Base-by-base conservation (phyloP, 2,329 filamentous ascomycete genomes). In the Cercospora zeina region DNA sequence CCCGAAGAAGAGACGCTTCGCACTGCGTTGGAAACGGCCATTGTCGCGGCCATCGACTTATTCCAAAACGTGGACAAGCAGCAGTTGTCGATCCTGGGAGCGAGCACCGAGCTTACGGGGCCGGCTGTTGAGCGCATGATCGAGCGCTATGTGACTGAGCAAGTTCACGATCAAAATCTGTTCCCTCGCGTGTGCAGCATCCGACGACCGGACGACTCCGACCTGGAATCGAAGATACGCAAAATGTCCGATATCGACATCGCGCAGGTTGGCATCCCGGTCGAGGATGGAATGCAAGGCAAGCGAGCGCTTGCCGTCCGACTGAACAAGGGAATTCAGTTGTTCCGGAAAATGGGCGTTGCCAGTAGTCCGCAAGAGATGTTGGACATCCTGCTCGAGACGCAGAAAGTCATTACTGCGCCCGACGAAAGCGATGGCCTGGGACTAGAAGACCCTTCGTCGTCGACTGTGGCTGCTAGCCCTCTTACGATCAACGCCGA, bases 61-160 rank as follows among this genome's bases (percentile, higher is more conserved):
- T 99, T 99, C 68, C 93, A 97, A 71, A 87, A 88, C 63, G 93
- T 99, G 5, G 95, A 99, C 74, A 96, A 96, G 75, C 91, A 96
- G 71, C 95, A 97, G 71, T 80, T 99, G 30, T 97, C 93, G 2
- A 82, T 96, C 36, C 82, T 99, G 4, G 95, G 93, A 16, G 90
- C 93, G 4, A 96, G 92, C 1, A 99, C 96, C 1, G 92, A 97
- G 73, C 79, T 99, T 56, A 97, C 95, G 0, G 93, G 95, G 0
- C 91, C 93, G 1, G 79, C 96, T 8, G 93, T 99, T 1, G 96
- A 99, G 77, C 87, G 90, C 64, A 82, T 99, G 70, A 97, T 99
- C 67, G 95, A 99, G 76, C 88, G 92, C 53, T 97, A 99, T 76
- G 87, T 99, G 45, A 87, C 91, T 0, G 95, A 97, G 73, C 93